Conservation (phyloP, 139 green algal genomes). For the Deuterostichococcus epilithicus region DNA sequence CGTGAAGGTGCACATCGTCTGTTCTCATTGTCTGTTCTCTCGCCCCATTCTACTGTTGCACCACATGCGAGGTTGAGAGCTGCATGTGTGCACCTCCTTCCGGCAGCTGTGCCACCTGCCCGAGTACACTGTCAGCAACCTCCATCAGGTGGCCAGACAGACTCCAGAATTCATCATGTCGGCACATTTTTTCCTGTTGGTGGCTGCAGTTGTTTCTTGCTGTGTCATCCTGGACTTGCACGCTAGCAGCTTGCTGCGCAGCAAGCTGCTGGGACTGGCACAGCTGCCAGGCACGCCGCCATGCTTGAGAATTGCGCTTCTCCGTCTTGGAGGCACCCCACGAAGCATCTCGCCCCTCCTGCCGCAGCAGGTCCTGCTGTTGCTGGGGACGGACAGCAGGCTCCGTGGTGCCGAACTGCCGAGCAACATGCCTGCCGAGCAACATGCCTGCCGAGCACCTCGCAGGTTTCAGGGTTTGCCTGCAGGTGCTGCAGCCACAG, state of each 20-base stretch:
- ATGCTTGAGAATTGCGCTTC: neutral
- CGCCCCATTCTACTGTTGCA: too few relatives aligned
- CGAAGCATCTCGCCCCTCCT: neutral
- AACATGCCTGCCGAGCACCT: neutral
- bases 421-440: neutral
- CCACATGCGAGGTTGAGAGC: too few relatives aligned
- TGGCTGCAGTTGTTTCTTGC: constrained; percentile 1
- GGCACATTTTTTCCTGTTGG: neutral
- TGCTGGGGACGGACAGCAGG: constrained; percentile 1
- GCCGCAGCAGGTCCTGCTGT: neutral
- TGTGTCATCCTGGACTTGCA: constrained; percentile 7
- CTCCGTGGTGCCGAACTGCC: neutral
- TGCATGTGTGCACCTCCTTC: too few relatives aligned
- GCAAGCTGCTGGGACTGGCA: constrained; percentile 4
- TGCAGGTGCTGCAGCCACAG: neutral
- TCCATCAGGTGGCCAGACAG: neutral
- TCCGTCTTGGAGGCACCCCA: neutral
- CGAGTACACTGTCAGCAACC: neutral
- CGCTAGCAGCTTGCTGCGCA: constrained; percentile 6
- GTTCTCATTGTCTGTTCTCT: neutral
- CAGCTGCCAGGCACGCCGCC: neutral
- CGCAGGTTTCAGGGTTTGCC: neutral
- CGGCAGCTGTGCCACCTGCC: too few relatives aligned
- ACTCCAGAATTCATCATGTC: neutral
- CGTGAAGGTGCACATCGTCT: constrained; percentile 12